phyloP scores from a whole-genome alignment of 371 early-diverging fungal genomes.

The Apophysomyces trapeziformis region DNA sequence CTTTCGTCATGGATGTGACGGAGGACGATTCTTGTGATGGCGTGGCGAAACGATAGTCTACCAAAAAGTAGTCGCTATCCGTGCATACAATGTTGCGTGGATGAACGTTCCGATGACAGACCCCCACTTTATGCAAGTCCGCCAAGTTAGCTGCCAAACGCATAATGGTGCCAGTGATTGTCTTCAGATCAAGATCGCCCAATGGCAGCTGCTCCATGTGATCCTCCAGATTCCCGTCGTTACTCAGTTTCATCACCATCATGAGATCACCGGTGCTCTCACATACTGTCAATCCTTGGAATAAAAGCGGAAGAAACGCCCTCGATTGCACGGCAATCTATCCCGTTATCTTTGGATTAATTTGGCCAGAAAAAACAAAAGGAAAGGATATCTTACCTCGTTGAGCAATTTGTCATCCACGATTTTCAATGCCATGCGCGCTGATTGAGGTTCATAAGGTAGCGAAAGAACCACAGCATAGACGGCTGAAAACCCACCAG shows the following conservation, averaged over 20 bases:
- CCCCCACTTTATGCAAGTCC: conserved; percentile 48
- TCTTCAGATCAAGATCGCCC: conserved; percentile 51
- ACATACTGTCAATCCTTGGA: conserved; percentile 54
- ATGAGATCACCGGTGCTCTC: conserved; percentile 53
- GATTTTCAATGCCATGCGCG: conserved; percentile 44
- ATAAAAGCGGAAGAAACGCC: conserved; percentile 49
- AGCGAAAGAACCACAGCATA: conserved; percentile 42
- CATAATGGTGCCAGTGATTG: conserved; percentile 49
- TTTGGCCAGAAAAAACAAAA: background rate
- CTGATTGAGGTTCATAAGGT: conserved; percentile 44
- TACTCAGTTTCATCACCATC: conserved; percentile 56
- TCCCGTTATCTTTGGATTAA: background rate
- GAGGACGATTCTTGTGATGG: conserved; percentile 45
- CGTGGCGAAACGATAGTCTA: conserved; percentile 55
- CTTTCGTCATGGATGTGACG: conserved; percentile 48
- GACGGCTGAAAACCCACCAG: conserved; percentile 55
- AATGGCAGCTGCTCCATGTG: conserved; percentile 49
- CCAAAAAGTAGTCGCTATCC: conserved; percentile 51
- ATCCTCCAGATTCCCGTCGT: conserved; percentile 53
- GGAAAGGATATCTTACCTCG: conserved; percentile 28
- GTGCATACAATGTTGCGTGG: conserved; percentile 53
- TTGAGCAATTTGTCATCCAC: conserved; percentile 54
- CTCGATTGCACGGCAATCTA: conserved; percentile 54
- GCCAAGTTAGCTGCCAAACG: conserved; percentile 44
- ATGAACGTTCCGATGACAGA: conserved; percentile 52